Evolutionary conservation across 495 filamentous ascomycete species (phyloP).

Genomic region (Neurospora sp.): DNA sequence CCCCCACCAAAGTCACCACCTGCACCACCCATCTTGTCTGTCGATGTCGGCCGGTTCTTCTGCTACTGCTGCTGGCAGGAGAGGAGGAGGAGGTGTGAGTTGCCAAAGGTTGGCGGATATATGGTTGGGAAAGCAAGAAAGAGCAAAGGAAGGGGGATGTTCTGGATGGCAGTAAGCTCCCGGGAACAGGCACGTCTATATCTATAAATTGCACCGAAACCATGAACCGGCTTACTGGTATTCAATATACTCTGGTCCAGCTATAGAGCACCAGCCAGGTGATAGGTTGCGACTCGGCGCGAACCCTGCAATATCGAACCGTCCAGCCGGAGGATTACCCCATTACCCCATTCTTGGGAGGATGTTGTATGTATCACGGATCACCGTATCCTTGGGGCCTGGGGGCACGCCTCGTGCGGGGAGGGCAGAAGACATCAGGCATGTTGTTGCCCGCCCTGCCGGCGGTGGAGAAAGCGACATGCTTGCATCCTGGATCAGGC

Average conservation of each 20-base stretch:
- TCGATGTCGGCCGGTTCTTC: background rate
- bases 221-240: background rate
- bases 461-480: background rate
- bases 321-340: background rate
- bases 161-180: background rate
- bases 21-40: background rate
- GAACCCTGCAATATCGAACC: background rate
- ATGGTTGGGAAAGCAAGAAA: background rate
- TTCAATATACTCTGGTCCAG: background rate
- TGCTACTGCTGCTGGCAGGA: background rate
- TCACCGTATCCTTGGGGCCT: background rate
- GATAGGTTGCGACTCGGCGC: background rate
- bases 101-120: background rate
- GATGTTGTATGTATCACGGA: background rate
- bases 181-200: background rate
- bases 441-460: too few species aligned
- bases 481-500: background rate
- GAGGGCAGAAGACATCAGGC: background rate
- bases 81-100: background rate
- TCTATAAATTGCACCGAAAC: background rate
- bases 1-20: background rate
- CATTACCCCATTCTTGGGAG: background rate
- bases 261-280: background rate
- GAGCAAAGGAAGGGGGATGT: background rate
- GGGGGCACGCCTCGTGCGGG: background rate